Evolutionary conservation across 805 yeast species (phyloP).

Genomic region (Starmerella apis): DNA sequence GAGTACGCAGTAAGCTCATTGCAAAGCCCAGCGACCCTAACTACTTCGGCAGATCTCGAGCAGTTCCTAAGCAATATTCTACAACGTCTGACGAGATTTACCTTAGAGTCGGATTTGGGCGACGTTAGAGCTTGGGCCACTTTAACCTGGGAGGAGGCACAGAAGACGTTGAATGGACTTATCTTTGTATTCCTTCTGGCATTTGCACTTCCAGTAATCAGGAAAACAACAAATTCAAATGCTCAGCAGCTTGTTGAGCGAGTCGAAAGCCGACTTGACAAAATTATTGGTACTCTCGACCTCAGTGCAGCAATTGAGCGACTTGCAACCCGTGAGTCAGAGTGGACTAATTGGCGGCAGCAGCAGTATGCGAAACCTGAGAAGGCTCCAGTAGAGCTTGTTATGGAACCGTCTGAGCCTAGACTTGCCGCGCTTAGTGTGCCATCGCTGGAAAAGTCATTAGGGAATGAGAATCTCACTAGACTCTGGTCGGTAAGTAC

Average conservation of each 20-base stretch:
- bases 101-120: neutral
- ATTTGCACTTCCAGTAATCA: neutral
- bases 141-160: conserved; percentile 1
- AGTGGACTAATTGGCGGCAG: neutral
- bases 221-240: too few relatives aligned
- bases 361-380: neutral
- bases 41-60: neutral
- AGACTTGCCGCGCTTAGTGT: neutral
- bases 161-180: conserved; percentile 1
- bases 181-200: neutral
- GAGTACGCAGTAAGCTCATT: neutral
- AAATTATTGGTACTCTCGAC: neutral
- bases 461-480: conserved; percentile 3
- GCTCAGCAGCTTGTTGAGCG: neutral
- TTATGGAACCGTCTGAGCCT: neutral
- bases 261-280: neutral
- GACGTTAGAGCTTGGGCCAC: neutral
- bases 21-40: neutral
- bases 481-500: neutral
- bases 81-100: neutral
- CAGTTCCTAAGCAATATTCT: neutral
- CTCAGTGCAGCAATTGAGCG: neutral
- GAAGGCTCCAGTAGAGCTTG: neutral
- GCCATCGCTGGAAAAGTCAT: neutral
- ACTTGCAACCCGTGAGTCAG: neutral